Evolutionary conservation across 148 eudicot species (phyloP), one percentile per base, ranked within the genome.

Genomic region (Rhododendron griersonianum): DNA sequence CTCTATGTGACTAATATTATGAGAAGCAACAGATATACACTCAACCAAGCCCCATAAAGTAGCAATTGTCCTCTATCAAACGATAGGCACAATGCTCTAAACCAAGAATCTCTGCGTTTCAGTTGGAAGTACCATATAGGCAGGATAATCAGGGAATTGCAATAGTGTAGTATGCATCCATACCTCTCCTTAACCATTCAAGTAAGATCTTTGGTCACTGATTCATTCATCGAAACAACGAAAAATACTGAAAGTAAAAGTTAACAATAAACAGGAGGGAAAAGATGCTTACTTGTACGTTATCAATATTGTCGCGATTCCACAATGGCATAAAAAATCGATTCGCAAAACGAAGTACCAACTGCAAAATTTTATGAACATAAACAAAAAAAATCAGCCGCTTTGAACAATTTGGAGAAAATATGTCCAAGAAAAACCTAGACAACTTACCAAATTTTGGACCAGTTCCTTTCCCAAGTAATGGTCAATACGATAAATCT

Each of bases 271-370:
- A 11, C 18, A 16, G 9, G 53, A 71, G 39, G 44, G 80, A 41
- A 82, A 69, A 47, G 11, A 59, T 78, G 69, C 87, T 74, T 84
- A 97, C 99, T 95, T 95, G 99, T 44, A 97, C 92, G 84, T 95
- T 97, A 51, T 84, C 94, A 88, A 97, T 94, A 87, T 97, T 94
- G 88, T 95, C 99, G 39, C 96, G 95, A 85, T 97, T 97, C 99
- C 99, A 97, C 15, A 94, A 92, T 55, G 99, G 98, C 86, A 97
- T 48, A 81, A 97, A 97, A 45, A 97, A 84, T 44, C 99, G 95
- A 91, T 95, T 97, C 28, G 99, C 98, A 89, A 95, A 97, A 83
- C 99, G 98, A 91, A 97, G 95, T 81, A 97, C 99, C 86, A 97
- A 90, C 99, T 97, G 95, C 91, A 88, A 87, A 83, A 78, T 74